Evolutionary conservation across 2,329 filamentous ascomycete genomes (phyloP), one percentile per base, ranked within the genome.

Genomic region (Zymoseptoria tritici): DNA sequence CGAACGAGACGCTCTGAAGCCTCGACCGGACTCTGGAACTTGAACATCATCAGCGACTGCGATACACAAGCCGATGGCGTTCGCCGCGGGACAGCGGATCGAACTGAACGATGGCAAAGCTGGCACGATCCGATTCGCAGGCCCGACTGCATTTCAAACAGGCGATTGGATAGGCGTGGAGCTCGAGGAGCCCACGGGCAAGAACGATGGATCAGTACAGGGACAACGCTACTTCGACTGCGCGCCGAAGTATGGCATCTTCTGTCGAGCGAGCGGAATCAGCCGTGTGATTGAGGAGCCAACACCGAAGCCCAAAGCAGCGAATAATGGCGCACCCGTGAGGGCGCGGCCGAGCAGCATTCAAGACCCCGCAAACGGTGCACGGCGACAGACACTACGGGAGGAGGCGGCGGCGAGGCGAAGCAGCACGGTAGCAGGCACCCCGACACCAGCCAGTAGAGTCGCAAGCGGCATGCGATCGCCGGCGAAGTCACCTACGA

Each of bases 111-210:
- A 96, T 75, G 88, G 88, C 70, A 87, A 88, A 68, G 83, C 83
- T 67, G 94, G 84, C 67, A 83, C 83, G 61, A 83, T 99, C 65
- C 90, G 90, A 68, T 99, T 90, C 75, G 80, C 90, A 62, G 94
- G 94, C 69, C 79, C 82, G 58, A 91, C 93, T 46, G 79, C 83
- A 68, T 96, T 97, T 76, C 86, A 91, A 60, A 79, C 82, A 5
- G 93, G 92, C 63, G 85, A 89, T 62, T 97, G 92, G 91, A 81
- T 97, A 60, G 93, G 93, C 64, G 84, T 97, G 61, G 92, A 96
- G 78, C 83, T 97, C 59, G 85, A 91, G 56, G 88, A 90, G 53
- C 80, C 86, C 57, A 84, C 83, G 20, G 93, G 94, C 31, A 97
- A 97, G 79, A 97, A 97, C 69, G 91, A 97, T 80, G 93, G 93